Conservation (phyloP, 2,329 filamentous ascomycete species). For the Escovopsis sp. region DNA sequence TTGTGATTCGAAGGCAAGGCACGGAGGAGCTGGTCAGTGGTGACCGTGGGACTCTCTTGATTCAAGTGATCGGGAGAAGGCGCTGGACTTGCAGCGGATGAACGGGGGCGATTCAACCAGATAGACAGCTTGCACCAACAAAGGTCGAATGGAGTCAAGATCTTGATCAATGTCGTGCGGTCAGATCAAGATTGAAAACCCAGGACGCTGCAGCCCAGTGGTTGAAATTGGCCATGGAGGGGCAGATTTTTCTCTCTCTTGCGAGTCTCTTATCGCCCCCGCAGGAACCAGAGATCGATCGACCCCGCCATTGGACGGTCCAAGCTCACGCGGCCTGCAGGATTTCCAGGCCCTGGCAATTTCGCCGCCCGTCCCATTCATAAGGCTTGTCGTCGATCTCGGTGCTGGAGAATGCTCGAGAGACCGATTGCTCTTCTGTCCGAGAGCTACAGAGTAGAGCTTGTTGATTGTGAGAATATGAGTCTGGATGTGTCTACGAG, state of each 20-base stretch:
- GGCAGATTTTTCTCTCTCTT: background rate
- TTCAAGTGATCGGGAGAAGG: background rate
- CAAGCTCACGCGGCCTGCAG: too few relatives aligned
- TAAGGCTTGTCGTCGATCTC: too few relatives aligned
- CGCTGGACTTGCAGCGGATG: background rate
- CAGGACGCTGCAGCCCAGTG: background rate
- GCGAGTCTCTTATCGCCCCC: background rate
- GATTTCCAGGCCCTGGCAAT: too few relatives aligned
- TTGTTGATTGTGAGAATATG: too few relatives aligned
- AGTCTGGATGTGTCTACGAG: too few relatives aligned
- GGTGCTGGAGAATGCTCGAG: too few relatives aligned
- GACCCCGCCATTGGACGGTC: background rate
- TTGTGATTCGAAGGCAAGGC: background rate
- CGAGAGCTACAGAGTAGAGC: too few relatives aligned
- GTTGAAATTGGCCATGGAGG: background rate
- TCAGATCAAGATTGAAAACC: too few relatives aligned
- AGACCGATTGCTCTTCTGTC: too few relatives aligned
- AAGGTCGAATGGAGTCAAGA: too few relatives aligned
- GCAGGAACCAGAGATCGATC: background rate
- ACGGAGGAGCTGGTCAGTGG: too few relatives aligned
- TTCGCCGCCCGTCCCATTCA: too few relatives aligned
- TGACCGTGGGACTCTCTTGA: background rate
- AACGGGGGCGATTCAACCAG: background rate
- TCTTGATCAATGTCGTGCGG: background rate
- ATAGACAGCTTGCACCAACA: background rate